Conservation (phyloP, 1,139 yeast species). For the Protomyces inouyei region DNA sequence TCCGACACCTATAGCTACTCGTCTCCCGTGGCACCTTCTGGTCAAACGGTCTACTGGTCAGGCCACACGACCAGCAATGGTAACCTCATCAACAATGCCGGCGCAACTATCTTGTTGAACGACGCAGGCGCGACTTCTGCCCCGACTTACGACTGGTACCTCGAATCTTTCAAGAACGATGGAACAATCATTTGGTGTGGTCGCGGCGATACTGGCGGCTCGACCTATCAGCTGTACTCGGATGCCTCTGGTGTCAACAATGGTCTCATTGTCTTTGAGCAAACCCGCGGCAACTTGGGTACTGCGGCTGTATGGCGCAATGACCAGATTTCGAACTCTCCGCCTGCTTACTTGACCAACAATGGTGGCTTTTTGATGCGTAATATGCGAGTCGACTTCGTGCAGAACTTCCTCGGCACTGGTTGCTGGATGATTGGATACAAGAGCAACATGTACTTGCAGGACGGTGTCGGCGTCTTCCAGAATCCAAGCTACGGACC, state of each 20-base stretch:
- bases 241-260: conserved; percentile 1
- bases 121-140: background rate
- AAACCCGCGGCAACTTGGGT: conserved; percentile 5
- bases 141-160: conserved; percentile 4
- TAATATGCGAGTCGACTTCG: background rate
- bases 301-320: conserved; percentile 7
- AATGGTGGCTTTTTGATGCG: conserved; percentile 10
- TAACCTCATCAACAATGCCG: conserved; percentile 4
- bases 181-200: conserved; percentile 11
- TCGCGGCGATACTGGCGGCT: conserved; percentile 4
- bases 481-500: background rate
- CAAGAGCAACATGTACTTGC: conserved; percentile 4
- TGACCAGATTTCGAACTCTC: background rate
- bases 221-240: background rate
- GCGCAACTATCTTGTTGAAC: conserved; percentile 1
- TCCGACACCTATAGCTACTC: background rate
- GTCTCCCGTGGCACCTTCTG: background rate
- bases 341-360: background rate
- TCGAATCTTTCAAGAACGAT: conserved; percentile 8
- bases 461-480: conserved; percentile 3
- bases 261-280: conserved; percentile 15
- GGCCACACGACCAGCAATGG: background rate
- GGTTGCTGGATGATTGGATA: conserved; percentile 12
- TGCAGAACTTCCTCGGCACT: conserved; percentile 11
- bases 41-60: background rate